Conservation (phyloP, 345 rosid species). For the Eucalyptus shirleyi region DNA sequence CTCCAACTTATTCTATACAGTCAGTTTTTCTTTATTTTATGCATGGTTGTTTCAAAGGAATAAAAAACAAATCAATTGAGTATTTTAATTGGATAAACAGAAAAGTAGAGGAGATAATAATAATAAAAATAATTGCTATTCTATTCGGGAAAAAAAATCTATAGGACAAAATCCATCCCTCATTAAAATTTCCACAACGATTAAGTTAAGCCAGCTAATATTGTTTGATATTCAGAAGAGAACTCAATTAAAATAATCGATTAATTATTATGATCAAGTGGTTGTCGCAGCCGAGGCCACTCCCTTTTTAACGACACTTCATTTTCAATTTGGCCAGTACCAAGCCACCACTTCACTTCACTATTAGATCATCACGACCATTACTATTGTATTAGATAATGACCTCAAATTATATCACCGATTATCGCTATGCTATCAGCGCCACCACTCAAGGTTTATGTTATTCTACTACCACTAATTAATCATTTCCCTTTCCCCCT, state of each 20-base stretch:
- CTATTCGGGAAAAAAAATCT: fast-evolving
- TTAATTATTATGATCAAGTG: neutral
- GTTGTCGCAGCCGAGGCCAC: fast-evolving
- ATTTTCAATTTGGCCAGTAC: neutral
- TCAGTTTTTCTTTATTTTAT: no score
- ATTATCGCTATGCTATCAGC: fast-evolving
- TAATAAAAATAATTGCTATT: no score
- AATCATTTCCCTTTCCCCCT: neutral
- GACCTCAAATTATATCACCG: neutral
- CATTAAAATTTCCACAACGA: neutral
- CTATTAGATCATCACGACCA: neutral
- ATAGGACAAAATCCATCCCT: neutral
- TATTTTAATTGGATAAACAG: fast-evolving
- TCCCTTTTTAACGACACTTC: neutral
- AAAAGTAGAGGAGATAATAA: no score
- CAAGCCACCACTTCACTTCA: neutral
- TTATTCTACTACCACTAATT: no score
- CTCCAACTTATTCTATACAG: no score
- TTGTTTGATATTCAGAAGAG: neutral
- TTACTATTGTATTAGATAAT: no score
- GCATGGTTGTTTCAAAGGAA: no score
- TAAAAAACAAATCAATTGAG: fast-evolving
- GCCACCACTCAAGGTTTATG: no score
- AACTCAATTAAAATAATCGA: neutral
- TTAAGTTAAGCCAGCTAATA: neutral